These are phyloP conservation scores for Suhomyces atakaporum DNA, from an alignment of 1,139 yeast species.

Conservation along the genomic window DNA sequence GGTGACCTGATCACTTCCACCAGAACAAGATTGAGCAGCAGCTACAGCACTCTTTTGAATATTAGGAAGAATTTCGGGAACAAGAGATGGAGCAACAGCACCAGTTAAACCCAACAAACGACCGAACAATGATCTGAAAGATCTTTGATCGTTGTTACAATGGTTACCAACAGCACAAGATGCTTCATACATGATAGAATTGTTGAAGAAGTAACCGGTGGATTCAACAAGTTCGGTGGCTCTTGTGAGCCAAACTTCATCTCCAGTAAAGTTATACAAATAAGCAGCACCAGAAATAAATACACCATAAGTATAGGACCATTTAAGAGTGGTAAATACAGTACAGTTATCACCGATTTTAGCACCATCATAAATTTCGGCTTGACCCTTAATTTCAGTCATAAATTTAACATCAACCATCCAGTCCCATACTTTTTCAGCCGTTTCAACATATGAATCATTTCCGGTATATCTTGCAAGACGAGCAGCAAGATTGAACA, in stretches of 20 bases:
- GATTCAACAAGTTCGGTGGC: slow-evolving; percentile 58
- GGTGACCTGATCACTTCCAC: slow-evolving; percentile 86
- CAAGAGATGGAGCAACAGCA: slow-evolving; percentile 64
- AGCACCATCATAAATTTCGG: slow-evolving; percentile 79
- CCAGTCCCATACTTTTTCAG: slow-evolving; percentile 84
- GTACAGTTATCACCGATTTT: slow-evolving; percentile 60
- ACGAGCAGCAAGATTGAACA: slow-evolving; percentile 86
- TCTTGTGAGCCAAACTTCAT: slow-evolving; percentile 67
- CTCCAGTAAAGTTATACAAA: slow-evolving; percentile 72
- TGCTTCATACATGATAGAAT: slow-evolving; percentile 69
- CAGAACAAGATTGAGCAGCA: slow-evolving; percentile 81
- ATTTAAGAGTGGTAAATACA: slow-evolving; percentile 57
- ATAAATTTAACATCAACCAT: slow-evolving; percentile 62
- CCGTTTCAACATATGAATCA: slow-evolving; percentile 74
- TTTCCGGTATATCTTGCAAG: slow-evolving; percentile 81
- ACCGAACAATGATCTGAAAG: slow-evolving; percentile 81
- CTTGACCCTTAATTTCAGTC: slow-evolving; percentile 37
- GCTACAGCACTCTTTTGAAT: slow-evolving; percentile 68
- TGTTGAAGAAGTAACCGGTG: slow-evolving; percentile 55
- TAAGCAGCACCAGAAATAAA: slow-evolving; percentile 81
- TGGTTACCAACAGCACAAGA: slow-evolving; percentile 58
- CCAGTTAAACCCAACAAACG: slow-evolving; percentile 79
- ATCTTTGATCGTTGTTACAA: slow-evolving; percentile 88
- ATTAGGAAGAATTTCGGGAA: slow-evolving; percentile 47
- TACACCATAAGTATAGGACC: slow-evolving; percentile 91